Conservation (phyloP, 176 grass and related monocot genomes). For the Eremochloa ophiuroides region DNA sequence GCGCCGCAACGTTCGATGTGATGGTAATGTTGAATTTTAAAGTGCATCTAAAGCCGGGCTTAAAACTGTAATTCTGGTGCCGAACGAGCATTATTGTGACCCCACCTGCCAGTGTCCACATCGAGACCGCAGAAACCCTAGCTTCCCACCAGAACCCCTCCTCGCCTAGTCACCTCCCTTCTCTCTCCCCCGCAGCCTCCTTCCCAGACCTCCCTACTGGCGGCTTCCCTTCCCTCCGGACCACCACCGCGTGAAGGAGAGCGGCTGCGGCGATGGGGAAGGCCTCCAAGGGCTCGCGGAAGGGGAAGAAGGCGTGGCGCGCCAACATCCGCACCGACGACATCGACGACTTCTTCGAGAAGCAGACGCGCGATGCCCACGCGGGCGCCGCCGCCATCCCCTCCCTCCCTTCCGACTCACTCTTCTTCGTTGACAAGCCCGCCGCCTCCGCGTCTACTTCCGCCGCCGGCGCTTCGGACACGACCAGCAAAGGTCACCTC, state of each 20-base stretch:
- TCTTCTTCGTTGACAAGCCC: slow-evolving; percentile 81
- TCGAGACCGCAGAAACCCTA: slow-evolving; percentile 31
- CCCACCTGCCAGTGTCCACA: slow-evolving; percentile 11
- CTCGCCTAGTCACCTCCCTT: neutral
- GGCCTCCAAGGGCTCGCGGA: slow-evolving; percentile 69
- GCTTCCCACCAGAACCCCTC: neutral
- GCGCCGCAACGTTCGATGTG: no score
- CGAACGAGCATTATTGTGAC: neutral
- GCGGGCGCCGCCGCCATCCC: slow-evolving; percentile 55
- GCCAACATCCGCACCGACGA: slow-evolving; percentile 85
- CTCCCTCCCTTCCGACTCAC: slow-evolving; percentile 52
- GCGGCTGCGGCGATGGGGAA: slow-evolving; percentile 58
- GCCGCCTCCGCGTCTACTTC: slow-evolving; percentile 23
- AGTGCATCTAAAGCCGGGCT: no score
- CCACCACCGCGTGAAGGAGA: neutral
- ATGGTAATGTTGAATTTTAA: no score
- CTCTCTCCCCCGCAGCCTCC: neutral
- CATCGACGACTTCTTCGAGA: slow-evolving; percentile 82
- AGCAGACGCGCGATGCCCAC: slow-evolving; percentile 62
- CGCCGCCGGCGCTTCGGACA: neutral
- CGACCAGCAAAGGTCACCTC: slow-evolving; percentile 6
- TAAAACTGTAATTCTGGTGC: no score
- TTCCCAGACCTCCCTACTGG: neutral
- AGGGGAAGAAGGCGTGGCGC: slow-evolving; percentile 98
- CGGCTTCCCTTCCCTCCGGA: neutral